Base-by-base conservation (phyloP, 176 grass and related monocot genomes). In the Oryza coarctata region DNA sequence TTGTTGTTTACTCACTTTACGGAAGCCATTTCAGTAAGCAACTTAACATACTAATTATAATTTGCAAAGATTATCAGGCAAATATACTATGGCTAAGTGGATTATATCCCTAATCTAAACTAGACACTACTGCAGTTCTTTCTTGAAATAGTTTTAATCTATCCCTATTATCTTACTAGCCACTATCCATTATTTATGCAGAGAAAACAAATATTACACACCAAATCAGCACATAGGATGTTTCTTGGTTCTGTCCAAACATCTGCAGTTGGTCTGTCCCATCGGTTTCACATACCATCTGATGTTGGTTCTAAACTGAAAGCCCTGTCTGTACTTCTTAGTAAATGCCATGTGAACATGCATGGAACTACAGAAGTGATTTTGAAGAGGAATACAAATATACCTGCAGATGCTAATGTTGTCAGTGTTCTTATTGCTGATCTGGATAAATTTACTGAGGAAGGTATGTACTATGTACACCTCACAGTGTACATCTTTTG, bases 361-460 rank as follows among this genome's bases (percentile, higher is more conserved):
- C 76, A 81, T 73, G 91, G 85, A 83, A 90, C 87, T 60, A 74
- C 80, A 43, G 94, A 97, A 92, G 94, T 94, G 55, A 84, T 97
- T 18, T 86, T 97, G 85, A 92, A 92, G 79, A 87, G 94, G 73
- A 94, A 73, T 77, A 79, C 68, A 57, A 92, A 92, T 82, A 88
- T 97, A 94, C 76, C 82, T 75, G 94, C 89, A 77, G 94, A 97
- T 97, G 89, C 89, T 88, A 97, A 97, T 74, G 89, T 89, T 77
- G 87, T 97, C 27, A 97, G 94, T 70, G 80, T 94, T 38, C 82
- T 90, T 88, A 81, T 97, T 79, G 86, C 85, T 84, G 83, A 88
- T 88, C 73, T 89, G 76, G 80, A 87, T 82, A 76, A 75, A 14
- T 77, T 90, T 92, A 87, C 73, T 3, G 94, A 86, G 67, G 83